Base-by-base conservation (phyloP, 1,284 basidiomycete genomes). In the Ustilago cynodontis region DNA sequence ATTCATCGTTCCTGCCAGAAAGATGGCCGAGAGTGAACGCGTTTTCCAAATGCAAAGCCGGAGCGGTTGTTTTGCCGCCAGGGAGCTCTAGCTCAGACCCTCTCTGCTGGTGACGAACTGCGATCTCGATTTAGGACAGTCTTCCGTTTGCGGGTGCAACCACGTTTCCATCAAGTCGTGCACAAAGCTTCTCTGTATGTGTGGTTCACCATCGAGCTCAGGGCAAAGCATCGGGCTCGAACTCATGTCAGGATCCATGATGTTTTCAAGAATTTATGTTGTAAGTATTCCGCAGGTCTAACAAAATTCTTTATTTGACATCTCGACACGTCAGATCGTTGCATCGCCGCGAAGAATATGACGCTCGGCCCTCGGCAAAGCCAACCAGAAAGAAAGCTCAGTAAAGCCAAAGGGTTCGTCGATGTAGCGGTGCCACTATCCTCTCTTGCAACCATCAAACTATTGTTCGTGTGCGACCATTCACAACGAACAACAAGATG, bases 311-410 rank as follows among this genome's bases (percentile, higher is more conserved):
- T n/a, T n/a, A n/a, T n/a, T n/a, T n/a, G n/a, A n/a, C n/a, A n/a
- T n/a, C n/a, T n/a, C 20, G 26, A 43, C 57, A 64, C 67, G 60
- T 70, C 67, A 70, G 57, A 70, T 70, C 47, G 63, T 64, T 52
- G 61, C 41, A 43, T 43, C 41, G 52, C 53, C 47, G 52, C 51
- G 20, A 35, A 24, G 47, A 39, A 33, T 11, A 33, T 47, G 20
- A 59, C 57, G 43, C 52, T 45, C 37, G 39, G 47, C 16, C 13
- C 54, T 45, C 41, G 16, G 47, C 52, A 49, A 35, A 31, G 9
- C 20, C 24, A 39, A n/a, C n/a, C n/a, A n/a, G n/a, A n/a, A n/a
- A n/a, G n/a, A n/a, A n/a, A n/a, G n/a, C n/a, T n/a, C n/a, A n/a
- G n/a, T n/a, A n/a, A n/a, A 35, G 31, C 20, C 45, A 18, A 43